These are phyloP conservation scores for Dendrothele bispora DNA, from an alignment of 768 basidiomycete genomes.

Conservation along the genomic window DNA sequence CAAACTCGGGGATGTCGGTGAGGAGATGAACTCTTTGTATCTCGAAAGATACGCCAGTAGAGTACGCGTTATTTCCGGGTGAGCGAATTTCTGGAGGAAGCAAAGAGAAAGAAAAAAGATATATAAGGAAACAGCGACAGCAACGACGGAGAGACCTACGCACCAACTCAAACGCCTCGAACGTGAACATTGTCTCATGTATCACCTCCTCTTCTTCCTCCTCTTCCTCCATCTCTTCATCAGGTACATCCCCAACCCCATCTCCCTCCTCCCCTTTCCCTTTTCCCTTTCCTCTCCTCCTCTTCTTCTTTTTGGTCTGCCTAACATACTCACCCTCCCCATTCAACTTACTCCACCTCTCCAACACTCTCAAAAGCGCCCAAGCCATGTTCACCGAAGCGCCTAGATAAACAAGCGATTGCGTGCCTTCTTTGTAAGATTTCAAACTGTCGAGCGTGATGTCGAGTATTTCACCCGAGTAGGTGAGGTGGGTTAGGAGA, in stretches of 20 bases:
- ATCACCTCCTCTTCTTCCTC: slow-evolving; percentile 64
- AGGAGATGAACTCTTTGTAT: slow-evolving; percentile 76
- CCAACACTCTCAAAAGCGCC: slow-evolving; percentile 84
- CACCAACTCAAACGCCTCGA: slow-evolving; percentile 89
- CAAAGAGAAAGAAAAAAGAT: slow-evolving; percentile 5
- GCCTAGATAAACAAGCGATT: slow-evolving; percentile 80
- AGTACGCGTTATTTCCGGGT: slow-evolving; percentile 82
- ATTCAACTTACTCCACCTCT: slow-evolving; percentile 78
- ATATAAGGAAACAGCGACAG: slow-evolving; percentile 4
- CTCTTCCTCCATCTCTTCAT: slow-evolving; percentile 68
- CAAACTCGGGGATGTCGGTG: too few relatives aligned
- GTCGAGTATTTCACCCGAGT: slow-evolving; percentile 93
- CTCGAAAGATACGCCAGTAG: slow-evolving; percentile 80
- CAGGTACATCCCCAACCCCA: slow-evolving; percentile 63
- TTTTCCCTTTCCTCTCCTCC: slow-evolving; percentile 46
- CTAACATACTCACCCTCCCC: slow-evolving; percentile 66
- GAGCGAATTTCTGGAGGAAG: slow-evolving; percentile 76
- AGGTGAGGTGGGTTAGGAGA: slow-evolving; percentile 88
- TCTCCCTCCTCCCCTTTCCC: slow-evolving; percentile 35
- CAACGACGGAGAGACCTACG: slow-evolving; percentile 27
- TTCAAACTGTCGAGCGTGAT: slow-evolving; percentile 77
- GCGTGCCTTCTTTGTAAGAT: slow-evolving; percentile 78
- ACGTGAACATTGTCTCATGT: slow-evolving; percentile 86
- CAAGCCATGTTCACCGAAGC: slow-evolving; percentile 83
- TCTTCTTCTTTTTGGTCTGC: slow-evolving; percentile 55